Evolutionary conservation across 2,329 filamentous ascomycete species (phyloP).

Genomic region (Pestalotiopsis sp.): DNA sequence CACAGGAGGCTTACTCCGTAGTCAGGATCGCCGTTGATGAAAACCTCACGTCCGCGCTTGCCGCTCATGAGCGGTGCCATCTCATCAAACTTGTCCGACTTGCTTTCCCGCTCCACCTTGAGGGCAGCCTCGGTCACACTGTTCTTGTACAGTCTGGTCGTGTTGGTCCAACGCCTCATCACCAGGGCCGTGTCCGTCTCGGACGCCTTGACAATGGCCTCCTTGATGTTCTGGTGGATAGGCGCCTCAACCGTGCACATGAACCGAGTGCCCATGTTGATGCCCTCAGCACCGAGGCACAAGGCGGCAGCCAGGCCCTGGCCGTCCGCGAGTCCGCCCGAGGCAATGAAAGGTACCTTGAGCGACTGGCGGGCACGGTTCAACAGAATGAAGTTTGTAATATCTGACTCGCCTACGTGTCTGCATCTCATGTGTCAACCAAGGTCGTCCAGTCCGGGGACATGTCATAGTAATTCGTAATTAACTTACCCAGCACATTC

Average conservation of each 20-base stretch:
- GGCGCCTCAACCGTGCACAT: slow-evolving; percentile 95
- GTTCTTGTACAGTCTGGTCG: slow-evolving; percentile 84
- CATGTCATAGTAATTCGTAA: neutral
- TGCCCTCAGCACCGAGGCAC: slow-evolving; percentile 84
- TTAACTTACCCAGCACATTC: slow-evolving; percentile 76
- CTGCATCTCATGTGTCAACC: slow-evolving; percentile 17
- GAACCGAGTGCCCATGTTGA: slow-evolving; percentile 99
- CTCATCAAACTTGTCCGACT: slow-evolving; percentile 85
- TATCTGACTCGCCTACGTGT: slow-evolving; percentile 84
- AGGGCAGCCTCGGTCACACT: slow-evolving; percentile 81
- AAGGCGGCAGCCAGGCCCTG: slow-evolving; percentile 90
- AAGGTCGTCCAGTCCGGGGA: neutral
- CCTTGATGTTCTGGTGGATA: slow-evolving; percentile 91
- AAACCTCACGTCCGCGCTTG: slow-evolving; percentile 87
- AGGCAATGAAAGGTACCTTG: slow-evolving; percentile 89
- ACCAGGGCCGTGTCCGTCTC: slow-evolving; percentile 92
- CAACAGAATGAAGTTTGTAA: slow-evolving; percentile 88
- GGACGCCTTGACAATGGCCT: slow-evolving; percentile 82
- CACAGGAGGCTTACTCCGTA: slow-evolving; percentile 68
- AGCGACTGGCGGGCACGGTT: slow-evolving; percentile 83
- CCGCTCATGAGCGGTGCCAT: slow-evolving; percentile 87
- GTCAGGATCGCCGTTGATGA: slow-evolving; percentile 87
- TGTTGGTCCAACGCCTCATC: slow-evolving; percentile 90
- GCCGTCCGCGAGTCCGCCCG: slow-evolving; percentile 93
- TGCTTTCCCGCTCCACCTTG: slow-evolving; percentile 81